These are phyloP conservation scores for Vitis hybrid DNA, from an alignment of 177 flowering plant species.

Conservation along the genomic window DNA sequence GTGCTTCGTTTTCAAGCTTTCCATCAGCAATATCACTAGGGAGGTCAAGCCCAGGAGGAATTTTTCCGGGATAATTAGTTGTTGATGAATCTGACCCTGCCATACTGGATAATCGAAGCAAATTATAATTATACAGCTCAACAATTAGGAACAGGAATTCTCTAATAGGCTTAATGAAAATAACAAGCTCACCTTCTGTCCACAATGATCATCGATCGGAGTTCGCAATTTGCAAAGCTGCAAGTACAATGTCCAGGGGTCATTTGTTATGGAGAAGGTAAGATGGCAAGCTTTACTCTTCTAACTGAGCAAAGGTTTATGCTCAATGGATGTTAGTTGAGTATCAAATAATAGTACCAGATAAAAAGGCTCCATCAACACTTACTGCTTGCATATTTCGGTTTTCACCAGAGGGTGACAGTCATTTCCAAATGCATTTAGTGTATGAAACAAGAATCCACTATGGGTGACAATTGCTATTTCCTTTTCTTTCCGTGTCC, in stretches of 20 bases:
- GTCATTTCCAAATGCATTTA: constrained; percentile 36
- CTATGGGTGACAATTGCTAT: constrained; percentile 55
- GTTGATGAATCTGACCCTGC: constrained; percentile 44
- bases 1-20: constrained; percentile 16
- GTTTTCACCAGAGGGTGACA: constrained; percentile 38
- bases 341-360: background rate
- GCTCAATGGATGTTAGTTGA: background rate
- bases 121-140: background rate
- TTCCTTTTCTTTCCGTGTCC: constrained; percentile 59
- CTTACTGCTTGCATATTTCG: constrained; percentile 49
- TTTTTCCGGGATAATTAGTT: constrained; percentile 59
- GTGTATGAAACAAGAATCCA: constrained; percentile 47
- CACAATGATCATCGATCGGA: constrained; percentile 61
- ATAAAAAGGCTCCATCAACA: background rate
- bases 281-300: no score
- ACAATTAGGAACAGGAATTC: background rate
- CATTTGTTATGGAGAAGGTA: background rate
- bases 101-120: constrained; percentile 34
- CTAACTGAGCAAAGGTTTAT: background rate
- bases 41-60: constrained; percentile 47
- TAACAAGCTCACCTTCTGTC: constrained; percentile 45
- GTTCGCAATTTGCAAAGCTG: constrained; percentile 77
- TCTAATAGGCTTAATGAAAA: background rate
- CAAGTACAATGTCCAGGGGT: constrained; percentile 7
- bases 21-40: constrained; percentile 40